Base-by-base conservation (phyloP, 2,329 filamentous ascomycete genomes). In the Colletotrichum sp. region DNA sequence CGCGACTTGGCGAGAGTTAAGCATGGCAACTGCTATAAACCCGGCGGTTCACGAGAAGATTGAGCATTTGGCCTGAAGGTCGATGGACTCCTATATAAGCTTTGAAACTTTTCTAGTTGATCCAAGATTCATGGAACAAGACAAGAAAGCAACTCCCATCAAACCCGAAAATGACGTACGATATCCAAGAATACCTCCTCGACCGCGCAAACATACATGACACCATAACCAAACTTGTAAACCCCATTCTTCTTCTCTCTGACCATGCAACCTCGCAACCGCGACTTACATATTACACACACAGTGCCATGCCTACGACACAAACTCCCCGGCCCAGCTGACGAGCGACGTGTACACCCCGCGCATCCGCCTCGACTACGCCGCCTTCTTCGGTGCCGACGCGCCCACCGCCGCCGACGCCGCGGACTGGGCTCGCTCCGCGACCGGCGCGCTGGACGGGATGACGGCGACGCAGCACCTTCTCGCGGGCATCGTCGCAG, bases 141-240 rank as follows among this genome's bases (percentile, higher is more conserved):
- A n/a, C n/a, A 49, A 49, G n/a, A 49, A 49, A 21, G 44, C 6
- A 16, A 49, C 18, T 49, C 44, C 10, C 44, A 49, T 21, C n/a
- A 52, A 6, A 52, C 44, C 6, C 10, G 4, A 39, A 65, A 3
- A 66, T 30, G 63, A 16, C 24, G 24, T 82, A 82, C 73, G 79
- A 81, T 63, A 75, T 79, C 49, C 62, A 78, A 62, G 77, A 80
- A 4, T 83, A 81, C 75, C 80, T 84, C n/a, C 80, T 84, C 21
- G 82, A 83, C 77, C 78, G 79, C 49, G 80, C 82, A 32, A 83
- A 84, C 72, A 80, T 84, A 62, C 79, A 83, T 9, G 82, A 83
- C 60, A 84, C 63, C 1, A 72, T 83, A 6, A 73, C 63, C 39
- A 80, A 80, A 32, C 74, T 34, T 6, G 30, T 72, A n/a, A 44